These are phyloP conservation scores for Hemileia vastatrix DNA, from an alignment of 1,284 basidiomycete species.

Conservation along the genomic window DNA sequence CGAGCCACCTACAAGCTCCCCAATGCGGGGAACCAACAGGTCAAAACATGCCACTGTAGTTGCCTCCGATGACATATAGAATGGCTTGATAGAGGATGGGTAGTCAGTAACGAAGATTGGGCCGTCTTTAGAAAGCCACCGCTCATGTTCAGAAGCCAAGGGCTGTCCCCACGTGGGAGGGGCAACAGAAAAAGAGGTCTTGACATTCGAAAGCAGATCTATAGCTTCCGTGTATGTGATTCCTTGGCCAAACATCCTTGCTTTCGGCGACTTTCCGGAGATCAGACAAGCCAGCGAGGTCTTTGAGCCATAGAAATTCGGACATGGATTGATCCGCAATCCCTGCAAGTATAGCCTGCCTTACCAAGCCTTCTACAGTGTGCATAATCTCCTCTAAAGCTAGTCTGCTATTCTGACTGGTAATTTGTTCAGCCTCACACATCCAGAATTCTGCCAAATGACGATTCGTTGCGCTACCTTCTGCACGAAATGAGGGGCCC, in stretches of 20 bases:
- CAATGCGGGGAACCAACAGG: slow-evolving; percentile 72
- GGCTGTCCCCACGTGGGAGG: slow-evolving; percentile 59
- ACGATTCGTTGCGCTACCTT: slow-evolving; percentile 70
- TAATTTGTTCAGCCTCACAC: slow-evolving; percentile 84
- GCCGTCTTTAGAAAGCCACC: slow-evolving; percentile 65
- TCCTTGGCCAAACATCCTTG: slow-evolving; percentile 55
- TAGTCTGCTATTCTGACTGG: slow-evolving; percentile 41
- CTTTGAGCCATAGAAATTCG: neutral
- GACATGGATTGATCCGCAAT: slow-evolving; percentile 24
- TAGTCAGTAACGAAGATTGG: slow-evolving; percentile 90
- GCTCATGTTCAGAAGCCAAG: slow-evolving; percentile 82
- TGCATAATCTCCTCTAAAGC: slow-evolving; percentile 54
- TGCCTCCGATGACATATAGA: slow-evolving; percentile 68
- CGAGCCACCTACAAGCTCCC: slow-evolving; percentile 85
- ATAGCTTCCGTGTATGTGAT: slow-evolving; percentile 75
- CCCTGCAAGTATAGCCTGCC: slow-evolving; percentile 47
- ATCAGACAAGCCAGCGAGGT: neutral
- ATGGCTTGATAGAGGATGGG: slow-evolving; percentile 70
- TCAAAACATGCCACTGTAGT: slow-evolving; percentile 75
- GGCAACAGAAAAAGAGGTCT: slow-evolving; percentile 48
- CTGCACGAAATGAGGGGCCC: slow-evolving; percentile 87
- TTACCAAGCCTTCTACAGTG: slow-evolving; percentile 60
- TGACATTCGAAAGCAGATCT: slow-evolving; percentile 50
- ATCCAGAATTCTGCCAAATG: slow-evolving; percentile 98
- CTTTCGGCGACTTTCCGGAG: neutral